These are phyloP conservation scores for Solanum microdontum DNA, from an alignment of 257 asterid species.

Conservation along the genomic window DNA sequence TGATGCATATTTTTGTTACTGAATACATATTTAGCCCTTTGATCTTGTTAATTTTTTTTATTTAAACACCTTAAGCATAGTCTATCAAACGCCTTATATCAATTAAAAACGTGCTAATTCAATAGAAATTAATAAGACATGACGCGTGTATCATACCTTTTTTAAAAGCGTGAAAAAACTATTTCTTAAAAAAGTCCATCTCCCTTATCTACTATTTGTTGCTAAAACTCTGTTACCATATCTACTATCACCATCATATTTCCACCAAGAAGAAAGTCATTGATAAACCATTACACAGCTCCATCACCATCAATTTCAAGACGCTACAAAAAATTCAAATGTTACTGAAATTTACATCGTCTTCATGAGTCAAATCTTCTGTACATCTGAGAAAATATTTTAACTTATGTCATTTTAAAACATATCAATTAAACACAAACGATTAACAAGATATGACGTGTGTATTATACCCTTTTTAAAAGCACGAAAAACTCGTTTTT, in stretches of 20 bases:
- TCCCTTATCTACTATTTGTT: background rate
- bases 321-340: background rate
- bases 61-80: background rate
- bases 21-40: background rate
- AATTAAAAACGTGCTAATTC: background rate
- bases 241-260: background rate
- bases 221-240: background rate
- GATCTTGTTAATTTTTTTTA: background rate
- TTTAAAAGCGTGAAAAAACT: background rate
- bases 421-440: background rate
- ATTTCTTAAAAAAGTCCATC: background rate
- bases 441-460: fast-evolving
- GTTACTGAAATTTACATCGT: fast-evolving
- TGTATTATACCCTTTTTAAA: background rate
- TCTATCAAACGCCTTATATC: background rate
- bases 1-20: background rate
- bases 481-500: fast-evolving
- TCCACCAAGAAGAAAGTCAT: background rate
- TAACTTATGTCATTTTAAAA: background rate
- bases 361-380: background rate
- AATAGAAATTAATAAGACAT: background rate
- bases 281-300: background rate
- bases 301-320: background rate
- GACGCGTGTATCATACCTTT: fast-evolving
- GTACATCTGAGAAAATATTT: background rate